These are phyloP conservation scores for Xylaria sp. DNA, from an alignment of 2,329 filamentous ascomycete genomes.

Conservation along the genomic window DNA sequence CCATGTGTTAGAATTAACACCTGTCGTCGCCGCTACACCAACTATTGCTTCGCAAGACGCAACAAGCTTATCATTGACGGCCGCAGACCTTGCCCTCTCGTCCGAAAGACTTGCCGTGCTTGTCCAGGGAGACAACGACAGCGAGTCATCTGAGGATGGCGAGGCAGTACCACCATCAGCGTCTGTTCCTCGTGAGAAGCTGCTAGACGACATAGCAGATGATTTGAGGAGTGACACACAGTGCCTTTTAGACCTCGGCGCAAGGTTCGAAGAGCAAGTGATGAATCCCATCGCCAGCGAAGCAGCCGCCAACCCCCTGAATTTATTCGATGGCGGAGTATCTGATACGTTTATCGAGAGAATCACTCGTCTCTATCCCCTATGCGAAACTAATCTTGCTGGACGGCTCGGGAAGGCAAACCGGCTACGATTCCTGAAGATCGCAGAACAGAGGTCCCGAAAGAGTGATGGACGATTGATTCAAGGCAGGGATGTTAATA, in stretches of 20 bases:
- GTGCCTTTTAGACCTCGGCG: constrained; percentile 36
- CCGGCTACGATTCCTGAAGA: not conserved
- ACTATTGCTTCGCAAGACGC: not conserved
- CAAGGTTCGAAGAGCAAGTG: constrained; percentile 32
- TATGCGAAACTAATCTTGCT: constrained; percentile 1
- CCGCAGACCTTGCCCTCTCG: constrained; percentile 10
- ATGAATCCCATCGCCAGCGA: constrained; percentile 22
- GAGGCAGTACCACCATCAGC: constrained; percentile 3
- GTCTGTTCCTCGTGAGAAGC: constrained; percentile 4
- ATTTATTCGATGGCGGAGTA: not conserved
- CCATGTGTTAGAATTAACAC: not conserved
- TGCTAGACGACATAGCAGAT: constrained; percentile 36
- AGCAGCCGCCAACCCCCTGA: not conserved
- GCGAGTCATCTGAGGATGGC: constrained; percentile 2
- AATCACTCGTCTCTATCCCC: not conserved
- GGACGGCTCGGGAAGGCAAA: not conserved
- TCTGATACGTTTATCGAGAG: constrained; percentile 1
- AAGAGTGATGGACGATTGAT: not conserved
- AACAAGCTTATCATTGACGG: constrained; percentile 2
- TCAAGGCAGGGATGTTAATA: not conserved
- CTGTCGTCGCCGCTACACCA: not conserved
- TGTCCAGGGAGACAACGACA: constrained; percentile 21
- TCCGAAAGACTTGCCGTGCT: constrained; percentile 30
- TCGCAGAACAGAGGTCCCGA: not conserved
- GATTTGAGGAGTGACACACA: constrained; percentile 37